A percentile compares a stretch with the other conserved stretches of the same genome.
phyloP scores from a whole-genome alignment of 345 rosid species.

The Gossypium raimondii region DNA sequence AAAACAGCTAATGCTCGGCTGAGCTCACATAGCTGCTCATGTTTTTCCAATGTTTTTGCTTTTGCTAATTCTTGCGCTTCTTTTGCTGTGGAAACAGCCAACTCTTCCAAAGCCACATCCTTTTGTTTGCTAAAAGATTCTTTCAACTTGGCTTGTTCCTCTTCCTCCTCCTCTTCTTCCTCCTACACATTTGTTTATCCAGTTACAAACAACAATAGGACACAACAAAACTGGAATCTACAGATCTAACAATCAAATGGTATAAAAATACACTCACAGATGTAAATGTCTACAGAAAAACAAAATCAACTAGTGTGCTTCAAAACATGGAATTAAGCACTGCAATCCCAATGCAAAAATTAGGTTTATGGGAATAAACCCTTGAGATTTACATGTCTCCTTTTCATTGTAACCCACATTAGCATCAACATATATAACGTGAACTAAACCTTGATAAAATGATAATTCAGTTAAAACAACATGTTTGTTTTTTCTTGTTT shows the following conservation, averaged over 20 bases:
- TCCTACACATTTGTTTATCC: slow-evolving; percentile 38
- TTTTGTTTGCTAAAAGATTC: slow-evolving; percentile 56
- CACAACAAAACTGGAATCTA: not conserved
- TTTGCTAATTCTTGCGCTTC: slow-evolving; percentile 69
- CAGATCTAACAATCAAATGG: not conserved
- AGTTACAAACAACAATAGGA: slow-evolving; percentile 9
- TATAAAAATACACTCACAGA: not conserved
- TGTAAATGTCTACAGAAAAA: not conserved
- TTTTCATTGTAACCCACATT: not conserved
- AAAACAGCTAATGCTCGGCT: slow-evolving; percentile 94
- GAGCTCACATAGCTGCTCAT: slow-evolving; percentile 95
- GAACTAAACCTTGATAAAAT: slow-evolving; percentile 1
- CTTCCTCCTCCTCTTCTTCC: slow-evolving; percentile 90
- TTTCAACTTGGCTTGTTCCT: slow-evolving; percentile 80
- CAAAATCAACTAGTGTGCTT: not conserved
- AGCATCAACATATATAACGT: not conserved
- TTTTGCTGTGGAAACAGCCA: slow-evolving; percentile 60
- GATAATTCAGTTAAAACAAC: not conserved
- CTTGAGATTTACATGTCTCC: slow-evolving; percentile 6
- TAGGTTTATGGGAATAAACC: not conserved
- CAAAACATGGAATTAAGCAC: slow-evolving; percentile 1
- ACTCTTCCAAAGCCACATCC: slow-evolving; percentile 83
- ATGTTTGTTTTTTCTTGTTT: not conserved
- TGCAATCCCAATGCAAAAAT: not conserved
- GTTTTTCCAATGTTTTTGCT: slow-evolving; percentile 84